Evolutionary conservation across 176 grass and related monocot species (phyloP), one percentile per base, ranked within the genome.

Genomic region (Zea luxurians): DNA sequence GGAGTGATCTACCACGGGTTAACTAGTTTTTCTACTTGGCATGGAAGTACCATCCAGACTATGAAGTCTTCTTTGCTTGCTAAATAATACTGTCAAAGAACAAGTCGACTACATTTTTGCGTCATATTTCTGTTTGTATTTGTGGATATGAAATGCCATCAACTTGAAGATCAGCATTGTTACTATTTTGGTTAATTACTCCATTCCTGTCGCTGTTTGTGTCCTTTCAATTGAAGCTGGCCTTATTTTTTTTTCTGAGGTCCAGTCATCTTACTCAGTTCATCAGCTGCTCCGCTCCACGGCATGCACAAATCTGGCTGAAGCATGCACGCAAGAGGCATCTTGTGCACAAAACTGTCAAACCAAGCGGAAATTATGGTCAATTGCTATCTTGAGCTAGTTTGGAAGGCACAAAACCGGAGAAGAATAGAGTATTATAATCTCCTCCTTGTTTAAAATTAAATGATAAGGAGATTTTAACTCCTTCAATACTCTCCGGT

Each of bases 11-110:
- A 71, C 64, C 3, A 4, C 5, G 0, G 17, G 46, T 16, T 84
- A 71, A 44, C 43, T 80, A 75, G 62, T 8, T 50, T 35, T 47
- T 63, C 35, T 73, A 67, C 4, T 47, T 48, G 47, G 71, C 65
- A 66, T 88, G 70, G 64, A 37, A 84, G 65, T 64, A 17, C 40
- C 6, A 62, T 21, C 57, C 71, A 49, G 70, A 36, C 35, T 67
- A 66, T 81, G 82, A 38, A 0, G 8, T 53, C 36, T 21, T 82
- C 45, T 76, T 77, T 2, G 34, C 68, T 72, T 81, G 75, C 66
- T 80, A 84, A 88, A 88, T 88, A 88, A 88, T 80, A 58, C 71
- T 75, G 21, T 75, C 54, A 70, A 74, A 77, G 35, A 45, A 64
- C 59, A 41, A 52, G 6, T 16, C 48, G 15, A 45, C 41, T n/a